phyloP scores from a whole-genome alignment of 257 asterid genomes.

The Thymus mandschuricus region DNA sequence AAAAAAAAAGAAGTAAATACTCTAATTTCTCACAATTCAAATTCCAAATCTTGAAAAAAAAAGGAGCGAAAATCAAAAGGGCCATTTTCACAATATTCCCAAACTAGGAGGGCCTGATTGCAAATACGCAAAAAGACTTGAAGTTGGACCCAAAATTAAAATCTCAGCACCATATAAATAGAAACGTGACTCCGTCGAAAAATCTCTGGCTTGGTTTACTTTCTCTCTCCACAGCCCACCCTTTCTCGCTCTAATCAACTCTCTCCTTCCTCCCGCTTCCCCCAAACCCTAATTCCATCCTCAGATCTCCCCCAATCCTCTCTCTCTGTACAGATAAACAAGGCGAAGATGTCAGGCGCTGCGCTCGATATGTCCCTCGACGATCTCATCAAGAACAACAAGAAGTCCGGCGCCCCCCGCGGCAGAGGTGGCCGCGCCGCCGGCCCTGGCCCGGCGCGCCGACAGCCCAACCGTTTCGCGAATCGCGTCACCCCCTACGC shows the following conservation, averaged over 20 bases:
- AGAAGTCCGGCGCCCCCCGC: conserved; percentile 49
- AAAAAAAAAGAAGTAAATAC: too few species aligned
- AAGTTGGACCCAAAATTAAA: not conserved
- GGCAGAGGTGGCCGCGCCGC: conserved; percentile 59
- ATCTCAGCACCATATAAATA: not conserved
- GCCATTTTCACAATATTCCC: too few species aligned
- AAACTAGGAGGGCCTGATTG: not conserved
- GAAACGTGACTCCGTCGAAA: not conserved
- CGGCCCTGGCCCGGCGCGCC: conserved; percentile 87
- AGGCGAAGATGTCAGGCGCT: conserved; percentile 76
- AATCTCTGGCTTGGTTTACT: conserved; percentile 15
- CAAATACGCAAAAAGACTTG: not conserved
- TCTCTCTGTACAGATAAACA: not conserved
- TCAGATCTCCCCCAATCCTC: conserved; percentile 28
- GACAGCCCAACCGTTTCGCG: conserved; percentile 59
- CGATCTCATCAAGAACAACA: conserved; percentile 92
- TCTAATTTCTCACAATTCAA: too few species aligned
- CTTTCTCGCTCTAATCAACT: not conserved
- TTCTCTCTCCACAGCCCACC: conserved; percentile 4
- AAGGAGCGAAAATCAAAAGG: too few species aligned
- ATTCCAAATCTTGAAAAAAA: not conserved
- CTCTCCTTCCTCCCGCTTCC: conserved; percentile 29
- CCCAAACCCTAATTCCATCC: conserved; percentile 45
- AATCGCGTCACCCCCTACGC: conserved; percentile 70
- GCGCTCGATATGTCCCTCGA: conserved; percentile 86